A percentile compares a stretch with the other conserved stretches of the same genome.
phyloP scores from a whole-genome alignment of 768 basidiomycete genomes.

The Kwoniella bestiolae region DNA sequence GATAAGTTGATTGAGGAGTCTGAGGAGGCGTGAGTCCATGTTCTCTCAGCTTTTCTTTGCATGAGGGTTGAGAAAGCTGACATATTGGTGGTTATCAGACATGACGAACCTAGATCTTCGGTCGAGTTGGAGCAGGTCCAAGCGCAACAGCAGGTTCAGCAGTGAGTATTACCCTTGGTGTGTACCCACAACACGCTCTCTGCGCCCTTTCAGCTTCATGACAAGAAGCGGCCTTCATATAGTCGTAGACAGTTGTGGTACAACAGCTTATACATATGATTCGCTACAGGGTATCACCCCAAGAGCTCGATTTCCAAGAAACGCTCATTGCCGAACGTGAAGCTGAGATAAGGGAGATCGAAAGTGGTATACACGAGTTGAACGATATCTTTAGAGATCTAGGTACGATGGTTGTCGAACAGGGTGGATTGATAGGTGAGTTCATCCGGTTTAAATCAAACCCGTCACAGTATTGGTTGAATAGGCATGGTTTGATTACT shows the following conservation, averaged over 20 bases:
- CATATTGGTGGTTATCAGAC: neutral
- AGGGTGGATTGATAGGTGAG: conserved; percentile 91
- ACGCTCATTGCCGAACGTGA: conserved; percentile 93
- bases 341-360: conserved; percentile 91
- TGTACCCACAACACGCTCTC: no score
- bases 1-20: conserved; percentile 66
- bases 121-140: conserved; percentile 55
- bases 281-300: conserved; percentile 45
- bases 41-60: neutral
- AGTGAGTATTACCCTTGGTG: no score
- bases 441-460: no score
- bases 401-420: conserved; percentile 90
- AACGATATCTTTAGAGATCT: conserved; percentile 95
- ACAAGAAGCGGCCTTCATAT: no score
- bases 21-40: conserved; percentile 27
- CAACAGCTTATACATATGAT: no score
- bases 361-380: conserved; percentile 93
- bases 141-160: conserved; percentile 51
- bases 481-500: neutral
- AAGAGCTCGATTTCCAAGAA: conserved; percentile 92
- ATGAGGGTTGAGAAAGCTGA: neutral
- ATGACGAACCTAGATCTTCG: conserved; percentile 39
- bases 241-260: no score
- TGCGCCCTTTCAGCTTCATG: no score
- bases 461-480: no score